Percentiles rank a stretch among this genome's conserved stretches.
Evolutionary conservation across 345 rosid species (phyloP).

Genomic region (Eucalyptus curtisii): DNA sequence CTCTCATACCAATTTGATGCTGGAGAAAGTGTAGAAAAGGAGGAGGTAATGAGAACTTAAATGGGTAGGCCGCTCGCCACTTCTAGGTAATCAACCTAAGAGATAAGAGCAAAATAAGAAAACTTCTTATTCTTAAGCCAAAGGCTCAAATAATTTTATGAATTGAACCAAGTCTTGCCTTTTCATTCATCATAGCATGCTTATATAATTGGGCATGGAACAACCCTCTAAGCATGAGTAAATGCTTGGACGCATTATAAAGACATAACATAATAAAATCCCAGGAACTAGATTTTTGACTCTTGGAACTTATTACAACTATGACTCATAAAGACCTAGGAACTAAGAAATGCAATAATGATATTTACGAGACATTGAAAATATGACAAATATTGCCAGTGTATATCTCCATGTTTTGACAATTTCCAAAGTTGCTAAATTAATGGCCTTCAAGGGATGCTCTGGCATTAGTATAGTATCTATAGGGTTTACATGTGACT

Average conservation of each 20-base stretch:
- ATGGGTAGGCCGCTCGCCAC: rapidly evolving
- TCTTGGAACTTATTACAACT: neutral
- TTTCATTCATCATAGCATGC: neutral
- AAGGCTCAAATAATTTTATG: neutral
- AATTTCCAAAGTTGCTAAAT: too few species aligned
- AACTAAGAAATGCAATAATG: neutral
- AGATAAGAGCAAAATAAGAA: neutral
- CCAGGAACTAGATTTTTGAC: neutral
- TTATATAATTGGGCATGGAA: neutral
- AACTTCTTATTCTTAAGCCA: neutral
- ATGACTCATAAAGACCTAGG: neutral
- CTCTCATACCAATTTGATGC: neutral
- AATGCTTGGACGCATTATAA: neutral
- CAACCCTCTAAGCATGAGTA: neutral
- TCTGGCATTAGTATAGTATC: too few species aligned
- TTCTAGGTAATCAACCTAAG: neutral
- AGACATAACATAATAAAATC: neutral
- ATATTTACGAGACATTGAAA: neutral
- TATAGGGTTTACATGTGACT: too few species aligned
- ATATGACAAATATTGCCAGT: neutral
- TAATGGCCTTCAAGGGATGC: too few species aligned
- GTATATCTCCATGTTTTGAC: too few species aligned
- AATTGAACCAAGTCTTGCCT: neutral
- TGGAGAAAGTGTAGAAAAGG: neutral
- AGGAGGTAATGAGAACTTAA: neutral